Evolutionary conservation across 129 eudicot genomes (phyloP).

Genomic region (Oenanthe sinensis): DNA sequence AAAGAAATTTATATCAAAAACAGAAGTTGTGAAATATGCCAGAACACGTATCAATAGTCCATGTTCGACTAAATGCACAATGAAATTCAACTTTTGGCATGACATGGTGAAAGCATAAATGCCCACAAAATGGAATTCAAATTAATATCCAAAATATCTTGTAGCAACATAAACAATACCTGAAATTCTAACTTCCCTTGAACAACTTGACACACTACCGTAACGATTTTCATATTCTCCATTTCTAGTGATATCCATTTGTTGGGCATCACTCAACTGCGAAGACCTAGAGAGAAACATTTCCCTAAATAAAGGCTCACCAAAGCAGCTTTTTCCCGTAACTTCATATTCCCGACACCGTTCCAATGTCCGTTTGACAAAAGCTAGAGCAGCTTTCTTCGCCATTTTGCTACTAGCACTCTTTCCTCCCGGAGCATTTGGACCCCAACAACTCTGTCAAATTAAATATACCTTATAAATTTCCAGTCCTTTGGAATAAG

Average conservation of each 20-base stretch:
- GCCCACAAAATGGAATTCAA: background rate
- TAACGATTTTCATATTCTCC: constrained; percentile 34
- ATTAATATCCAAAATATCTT: background rate
- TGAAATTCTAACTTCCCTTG: constrained; percentile 48
- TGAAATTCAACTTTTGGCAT: background rate
- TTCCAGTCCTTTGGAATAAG: background rate
- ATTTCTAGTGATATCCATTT: constrained; percentile 24
- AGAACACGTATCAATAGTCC: background rate
- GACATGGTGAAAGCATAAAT: background rate
- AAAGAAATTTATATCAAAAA: constrained; percentile 5
- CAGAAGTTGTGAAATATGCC: background rate
- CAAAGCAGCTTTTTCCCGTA: constrained; percentile 70
- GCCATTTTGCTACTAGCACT: constrained; percentile 69
- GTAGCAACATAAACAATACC: constrained; percentile 29
- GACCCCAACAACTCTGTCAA: constrained; percentile 66
- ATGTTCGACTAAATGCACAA: background rate
- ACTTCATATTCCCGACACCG: constrained; percentile 48
- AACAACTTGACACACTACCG: constrained; percentile 23
- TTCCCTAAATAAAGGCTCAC: constrained; percentile 51
- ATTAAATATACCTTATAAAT: constrained; percentile 1
- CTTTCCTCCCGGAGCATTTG: constrained; percentile 62
- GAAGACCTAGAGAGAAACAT: constrained; percentile 46
- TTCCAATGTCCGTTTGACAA: constrained; percentile 51
- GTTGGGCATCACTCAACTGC: constrained; percentile 32
- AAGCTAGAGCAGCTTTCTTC: constrained; percentile 74